These are phyloP conservation scores for Apiospora aurea DNA, from an alignment of 2,329 filamentous ascomycete species.

Conservation along the genomic window DNA sequence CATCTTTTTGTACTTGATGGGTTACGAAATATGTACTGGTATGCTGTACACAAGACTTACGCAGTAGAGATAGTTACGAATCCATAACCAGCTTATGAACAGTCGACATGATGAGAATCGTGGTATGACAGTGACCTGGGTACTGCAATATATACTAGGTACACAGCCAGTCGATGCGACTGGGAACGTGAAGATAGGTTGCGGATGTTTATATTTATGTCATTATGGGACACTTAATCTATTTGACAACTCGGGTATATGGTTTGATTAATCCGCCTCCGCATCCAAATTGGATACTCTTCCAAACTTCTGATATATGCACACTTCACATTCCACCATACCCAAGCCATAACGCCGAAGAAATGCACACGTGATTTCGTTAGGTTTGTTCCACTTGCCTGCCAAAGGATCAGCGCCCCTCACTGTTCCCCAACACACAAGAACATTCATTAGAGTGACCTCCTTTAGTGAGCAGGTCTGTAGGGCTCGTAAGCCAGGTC, in stretches of 20 bases:
- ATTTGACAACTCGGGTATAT: neutral
- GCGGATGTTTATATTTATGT: neutral
- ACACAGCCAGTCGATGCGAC: neutral
- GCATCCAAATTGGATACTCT: neutral
- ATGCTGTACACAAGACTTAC: neutral
- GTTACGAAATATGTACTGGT: neutral
- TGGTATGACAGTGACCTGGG: too few species aligned
- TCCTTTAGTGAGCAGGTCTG: conserved; percentile 26
- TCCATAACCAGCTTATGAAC: too few species aligned
- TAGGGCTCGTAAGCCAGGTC: conserved; percentile 70
- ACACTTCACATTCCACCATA: neutral
- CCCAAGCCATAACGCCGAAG: conserved; percentile 18
- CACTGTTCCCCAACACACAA: neutral
- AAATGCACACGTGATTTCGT: conserved; percentile 14
- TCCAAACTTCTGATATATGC: neutral
- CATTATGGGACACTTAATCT: neutral
- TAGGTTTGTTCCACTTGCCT: neutral
- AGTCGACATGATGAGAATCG: too few species aligned
- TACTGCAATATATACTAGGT: neutral
- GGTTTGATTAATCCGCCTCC: neutral
- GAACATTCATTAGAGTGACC: neutral
- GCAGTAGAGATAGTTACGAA: too few species aligned
- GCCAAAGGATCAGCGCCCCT: neutral
- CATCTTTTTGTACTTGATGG: neutral
- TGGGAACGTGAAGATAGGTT: neutral